Percentiles rank a stretch among this genome's conserved stretches.
phyloP scores from a whole-genome alignment of 140 eudicot species.

The Oenanthe javanica region DNA sequence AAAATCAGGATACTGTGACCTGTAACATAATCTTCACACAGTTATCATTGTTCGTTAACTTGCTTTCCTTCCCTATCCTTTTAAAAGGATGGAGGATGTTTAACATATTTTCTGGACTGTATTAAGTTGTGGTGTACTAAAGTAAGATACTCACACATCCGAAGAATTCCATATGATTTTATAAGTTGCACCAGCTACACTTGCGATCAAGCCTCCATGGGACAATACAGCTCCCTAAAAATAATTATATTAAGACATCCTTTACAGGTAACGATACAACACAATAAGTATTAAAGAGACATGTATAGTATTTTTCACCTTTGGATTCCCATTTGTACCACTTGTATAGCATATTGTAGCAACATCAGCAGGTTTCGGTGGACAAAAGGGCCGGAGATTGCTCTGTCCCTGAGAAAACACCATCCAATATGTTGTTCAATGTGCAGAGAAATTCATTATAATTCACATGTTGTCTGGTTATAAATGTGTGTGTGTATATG shows the following conservation, averaged over 20 bases:
- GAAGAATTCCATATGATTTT: constrained; percentile 46
- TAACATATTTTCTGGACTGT: not conserved
- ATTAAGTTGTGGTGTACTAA: not conserved
- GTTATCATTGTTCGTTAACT: constrained; percentile 2
- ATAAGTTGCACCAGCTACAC: constrained; percentile 54
- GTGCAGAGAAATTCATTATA: not conserved
- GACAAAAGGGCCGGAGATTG: constrained; percentile 47
- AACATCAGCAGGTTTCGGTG: constrained; percentile 71
- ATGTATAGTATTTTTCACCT: constrained; percentile 36
- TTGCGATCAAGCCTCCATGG: constrained; percentile 77
- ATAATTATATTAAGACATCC: constrained; percentile 4
- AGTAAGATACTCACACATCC: constrained; percentile 56
- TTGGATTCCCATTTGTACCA: constrained; percentile 95
- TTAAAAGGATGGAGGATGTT: not conserved
- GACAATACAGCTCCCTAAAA: constrained; percentile 72
- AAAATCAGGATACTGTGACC: not conserved
- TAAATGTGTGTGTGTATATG: not conserved
- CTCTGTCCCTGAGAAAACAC: constrained; percentile 46
- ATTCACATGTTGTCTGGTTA: not conserved
- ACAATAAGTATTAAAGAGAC: not conserved
- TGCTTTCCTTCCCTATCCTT: not conserved
- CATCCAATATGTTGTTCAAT: constrained; percentile 11
- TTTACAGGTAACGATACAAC: not conserved
- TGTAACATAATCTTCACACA: not conserved
- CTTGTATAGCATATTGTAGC: constrained; percentile 94